A percentile compares a stretch with the other conserved stretches of the same genome.
Evolutionary conservation across 1,284 basidiomycete species (phyloP).

Genomic region (Pseudozyma sp.): DNA sequence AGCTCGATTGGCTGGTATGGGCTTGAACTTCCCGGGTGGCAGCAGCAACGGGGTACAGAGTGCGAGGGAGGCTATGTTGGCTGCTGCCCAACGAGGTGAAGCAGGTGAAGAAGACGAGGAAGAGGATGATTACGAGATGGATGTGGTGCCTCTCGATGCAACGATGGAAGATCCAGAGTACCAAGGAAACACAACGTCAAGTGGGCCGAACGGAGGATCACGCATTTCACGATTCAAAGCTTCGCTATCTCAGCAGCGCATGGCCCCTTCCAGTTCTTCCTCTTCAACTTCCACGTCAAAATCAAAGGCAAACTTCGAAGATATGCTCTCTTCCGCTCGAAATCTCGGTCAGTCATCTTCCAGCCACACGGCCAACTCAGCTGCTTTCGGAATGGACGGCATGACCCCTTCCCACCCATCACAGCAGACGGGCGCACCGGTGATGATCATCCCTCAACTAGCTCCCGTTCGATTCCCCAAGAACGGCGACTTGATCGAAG

Average conservation of each 20-base stretch:
- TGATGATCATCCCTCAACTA: slow-evolving; percentile 58
- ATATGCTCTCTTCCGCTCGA: slow-evolving; percentile 39
- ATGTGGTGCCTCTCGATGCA: slow-evolving; percentile 51
- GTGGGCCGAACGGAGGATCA: slow-evolving; percentile 9
- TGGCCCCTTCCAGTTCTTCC: neutral
- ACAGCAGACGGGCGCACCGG: slow-evolving; percentile 14
- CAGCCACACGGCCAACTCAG: slow-evolving; percentile 1
- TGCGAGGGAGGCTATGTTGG: slow-evolving; percentile 10
- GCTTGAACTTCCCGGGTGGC: slow-evolving; percentile 20
- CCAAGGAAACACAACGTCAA: slow-evolving; percentile 35
- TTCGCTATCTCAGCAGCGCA: slow-evolving; percentile 20
- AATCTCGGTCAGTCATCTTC: slow-evolving; percentile 28
- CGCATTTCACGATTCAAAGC: slow-evolving; percentile 57
- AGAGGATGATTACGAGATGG: slow-evolving; percentile 44
- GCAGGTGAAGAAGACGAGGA: slow-evolving; percentile 20
- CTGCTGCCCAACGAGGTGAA: slow-evolving; percentile 6
- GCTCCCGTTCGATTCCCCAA: slow-evolving; percentile 51
- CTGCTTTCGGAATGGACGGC: slow-evolving; percentile 35
- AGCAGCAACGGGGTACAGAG: neutral
- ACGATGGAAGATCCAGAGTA: slow-evolving; percentile 44
- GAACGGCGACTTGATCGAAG: slow-evolving; percentile 43
- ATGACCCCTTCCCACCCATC: neutral
- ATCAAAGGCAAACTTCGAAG: slow-evolving; percentile 24
- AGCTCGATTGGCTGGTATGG: slow-evolving; percentile 44
- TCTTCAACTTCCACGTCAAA: neutral